Base-by-base conservation (phyloP, 2,329 filamentous ascomycete species). In the Sclerotinia minor region DNA sequence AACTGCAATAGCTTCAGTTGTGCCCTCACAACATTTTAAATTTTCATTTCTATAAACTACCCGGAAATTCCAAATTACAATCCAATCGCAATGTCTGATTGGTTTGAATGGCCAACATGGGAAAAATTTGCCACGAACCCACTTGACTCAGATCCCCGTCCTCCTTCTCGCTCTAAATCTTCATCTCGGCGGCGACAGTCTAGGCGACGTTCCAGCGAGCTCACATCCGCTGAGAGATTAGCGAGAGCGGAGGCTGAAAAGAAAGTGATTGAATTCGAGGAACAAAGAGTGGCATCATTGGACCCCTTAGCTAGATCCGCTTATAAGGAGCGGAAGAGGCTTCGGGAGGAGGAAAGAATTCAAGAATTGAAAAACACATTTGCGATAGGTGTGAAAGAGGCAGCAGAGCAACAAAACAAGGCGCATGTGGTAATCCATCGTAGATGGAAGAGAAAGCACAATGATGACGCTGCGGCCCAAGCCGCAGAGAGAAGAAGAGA, bases 381-480 rank as follows among this genome's bases (percentile, higher is more conserved):
- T 60, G 29, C 15, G 17, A 59, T 3, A 44, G 44, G 21, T 19
- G n/a, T 24, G 45, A 21, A 6, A 3, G 15, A 15, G 11, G 24
- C 13, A 21, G 13, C 21, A 32, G 11, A 19, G 6, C 29, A 52
- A 35, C 15, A 24, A 19, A 21, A 61, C 21, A 17, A 19, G 11
- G n/a, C 5, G 11, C 1, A 17, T 0, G 6, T 9, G 6, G 21
- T 26, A 38, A n/a, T 26, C 15, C 38, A 45, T 13, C 3, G 8
- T 53, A 38, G 13, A 2, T 67, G 35, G 35, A 54, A 63, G 26
- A 67, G 65, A 54, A 47, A 53, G 7, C 65, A 67, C 17, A 57
- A 67, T 5, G 47, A 67, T 21, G 55, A 63, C 38, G 9, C 65
- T 9, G 21, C 5, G 7, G 21, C n/a, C 1, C 47, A 63, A 47